A percentile compares a stretch with the other conserved stretches of the same genome.
Conservation (phyloP, 352 stramenopile species). For the Phytophthora palmivora region DNA sequence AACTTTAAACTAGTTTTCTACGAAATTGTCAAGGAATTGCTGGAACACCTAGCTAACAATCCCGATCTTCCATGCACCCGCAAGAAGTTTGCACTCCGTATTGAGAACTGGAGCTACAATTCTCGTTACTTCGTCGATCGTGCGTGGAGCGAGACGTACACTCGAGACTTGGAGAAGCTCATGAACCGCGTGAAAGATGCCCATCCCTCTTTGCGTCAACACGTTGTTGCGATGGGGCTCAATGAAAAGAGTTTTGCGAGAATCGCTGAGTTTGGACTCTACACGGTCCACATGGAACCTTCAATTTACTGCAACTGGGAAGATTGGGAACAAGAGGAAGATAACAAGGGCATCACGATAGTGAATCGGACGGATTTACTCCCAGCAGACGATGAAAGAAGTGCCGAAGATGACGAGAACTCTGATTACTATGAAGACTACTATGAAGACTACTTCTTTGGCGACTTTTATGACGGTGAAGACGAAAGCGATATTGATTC, state of each 20-base stretch:
- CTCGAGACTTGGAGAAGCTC: constrained; percentile 8
- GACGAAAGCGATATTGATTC: constrained; percentile 11
- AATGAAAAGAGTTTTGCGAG: constrained; percentile 9
- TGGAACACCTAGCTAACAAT: constrained; percentile 3
- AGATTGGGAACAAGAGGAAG: constrained; percentile 18
- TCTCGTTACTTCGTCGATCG: constrained; percentile 13
- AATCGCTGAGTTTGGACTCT: constrained; percentile 31
- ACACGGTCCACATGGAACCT: constrained; percentile 2
- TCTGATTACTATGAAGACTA: not conserved
- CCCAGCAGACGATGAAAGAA: not conserved
- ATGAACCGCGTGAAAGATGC: constrained; percentile 22
- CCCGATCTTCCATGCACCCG: constrained; percentile 2
- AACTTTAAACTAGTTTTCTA: constrained; percentile 40
- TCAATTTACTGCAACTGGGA: constrained; percentile 20
- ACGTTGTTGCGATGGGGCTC: constrained; percentile 16
- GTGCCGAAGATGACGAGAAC: not conserved
- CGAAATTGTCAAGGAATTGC: constrained; percentile 16
- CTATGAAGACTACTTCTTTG: not conserved
- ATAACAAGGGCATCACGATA: constrained; percentile 6
- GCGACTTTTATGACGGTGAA: constrained; percentile 4
- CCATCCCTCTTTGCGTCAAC: constrained; percentile 19
- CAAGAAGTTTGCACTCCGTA: constrained; percentile 18
- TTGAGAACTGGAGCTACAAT: constrained; percentile 26
- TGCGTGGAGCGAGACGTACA: constrained; percentile 16
- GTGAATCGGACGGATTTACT: constrained; percentile 11